phyloP scores from a whole-genome alignment of 2,329 filamentous ascomycete species.

The Aspergillus pseudoviridinutans region DNA sequence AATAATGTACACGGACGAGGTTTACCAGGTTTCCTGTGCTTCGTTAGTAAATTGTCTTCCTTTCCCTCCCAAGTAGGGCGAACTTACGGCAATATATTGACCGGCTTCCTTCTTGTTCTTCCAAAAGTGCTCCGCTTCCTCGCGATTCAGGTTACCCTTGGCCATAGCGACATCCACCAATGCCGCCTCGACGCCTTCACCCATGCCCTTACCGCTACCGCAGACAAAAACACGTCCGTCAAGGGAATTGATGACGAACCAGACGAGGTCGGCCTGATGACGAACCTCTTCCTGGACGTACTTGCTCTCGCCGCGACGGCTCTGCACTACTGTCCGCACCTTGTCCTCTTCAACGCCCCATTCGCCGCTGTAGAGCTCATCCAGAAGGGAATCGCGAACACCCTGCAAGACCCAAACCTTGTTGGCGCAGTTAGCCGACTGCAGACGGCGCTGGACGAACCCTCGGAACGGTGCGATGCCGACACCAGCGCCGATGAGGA shows the following conservation, averaged over 20 bases:
- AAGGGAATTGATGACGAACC: slow-evolving; percentile 95
- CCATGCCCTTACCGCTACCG: slow-evolving; percentile 93
- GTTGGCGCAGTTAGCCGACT: slow-evolving; percentile 93
- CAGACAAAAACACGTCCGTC: slow-evolving; percentile 96
- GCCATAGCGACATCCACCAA: slow-evolving; percentile 87
- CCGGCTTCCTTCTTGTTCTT: slow-evolving; percentile 83
- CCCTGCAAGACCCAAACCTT: slow-evolving; percentile 97
- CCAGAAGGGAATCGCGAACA: slow-evolving; percentile 86
- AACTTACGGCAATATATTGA: slow-evolving; percentile 79
- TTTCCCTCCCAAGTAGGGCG: background rate
- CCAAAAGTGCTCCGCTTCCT: slow-evolving; percentile 88
- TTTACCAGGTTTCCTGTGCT: slow-evolving; percentile 34
- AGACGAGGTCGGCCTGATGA: slow-evolving; percentile 90
- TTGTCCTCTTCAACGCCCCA: slow-evolving; percentile 90
- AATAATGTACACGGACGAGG: background rate
- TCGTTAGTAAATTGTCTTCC: slow-evolving; percentile 3
- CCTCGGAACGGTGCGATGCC: slow-evolving; percentile 96
- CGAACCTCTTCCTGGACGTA: slow-evolving; percentile 97
- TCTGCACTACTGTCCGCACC: slow-evolving; percentile 77
- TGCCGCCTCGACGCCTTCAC: slow-evolving; percentile 86
- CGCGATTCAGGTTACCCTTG: slow-evolving; percentile 79
- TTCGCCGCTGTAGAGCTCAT: slow-evolving; percentile 95
- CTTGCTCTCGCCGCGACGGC: slow-evolving; percentile 69
- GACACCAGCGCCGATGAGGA: slow-evolving; percentile 92
- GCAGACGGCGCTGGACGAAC: slow-evolving; percentile 89